Evolutionary conservation across 2,329 filamentous ascomycete genomes (phyloP).

Genomic region (Aureobasidium zeae): DNA sequence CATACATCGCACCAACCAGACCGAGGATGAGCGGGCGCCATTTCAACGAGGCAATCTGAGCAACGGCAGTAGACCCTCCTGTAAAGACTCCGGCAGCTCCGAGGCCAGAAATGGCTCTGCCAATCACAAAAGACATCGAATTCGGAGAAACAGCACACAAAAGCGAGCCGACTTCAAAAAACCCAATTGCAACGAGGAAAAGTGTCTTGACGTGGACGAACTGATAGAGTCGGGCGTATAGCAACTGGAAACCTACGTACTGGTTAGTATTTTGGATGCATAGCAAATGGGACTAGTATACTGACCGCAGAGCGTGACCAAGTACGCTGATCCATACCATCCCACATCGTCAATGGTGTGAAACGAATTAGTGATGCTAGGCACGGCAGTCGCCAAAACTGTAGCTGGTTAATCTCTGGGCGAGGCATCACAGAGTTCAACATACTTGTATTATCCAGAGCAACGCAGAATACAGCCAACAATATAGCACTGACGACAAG

Average conservation of each 20-base stretch:
- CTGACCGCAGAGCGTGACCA: slow-evolving; percentile 34
- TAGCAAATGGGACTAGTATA: no score
- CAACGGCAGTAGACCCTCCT: slow-evolving; percentile 41
- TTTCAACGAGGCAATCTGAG: slow-evolving; percentile 36
- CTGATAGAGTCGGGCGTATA: slow-evolving; percentile 41
- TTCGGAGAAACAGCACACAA: slow-evolving; percentile 44
- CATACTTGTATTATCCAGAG: neutral
- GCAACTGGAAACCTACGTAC: slow-evolving; percentile 31
- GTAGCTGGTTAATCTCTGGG: no score
- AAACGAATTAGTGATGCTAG: slow-evolving; percentile 41
- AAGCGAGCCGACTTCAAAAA: slow-evolving; percentile 45
- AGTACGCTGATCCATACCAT: slow-evolving; percentile 36
- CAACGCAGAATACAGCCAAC: neutral
- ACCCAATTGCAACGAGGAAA: slow-evolving; percentile 35
- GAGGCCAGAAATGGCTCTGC: slow-evolving; percentile 42
- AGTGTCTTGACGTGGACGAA: slow-evolving; percentile 41
- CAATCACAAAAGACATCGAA: slow-evolving; percentile 42
- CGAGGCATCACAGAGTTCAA: no score
- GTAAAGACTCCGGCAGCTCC: slow-evolving; percentile 43
- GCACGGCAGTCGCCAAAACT: slow-evolving; percentile 41
- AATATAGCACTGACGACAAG: neutral
- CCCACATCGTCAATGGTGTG: slow-evolving; percentile 37
- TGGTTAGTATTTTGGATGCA: no score
- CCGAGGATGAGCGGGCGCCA: slow-evolving; percentile 43
- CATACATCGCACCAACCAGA: slow-evolving; percentile 36